phyloP scores from a whole-genome alignment of 2,329 filamentous ascomycete genomes.

The Fusarium sp. region DNA sequence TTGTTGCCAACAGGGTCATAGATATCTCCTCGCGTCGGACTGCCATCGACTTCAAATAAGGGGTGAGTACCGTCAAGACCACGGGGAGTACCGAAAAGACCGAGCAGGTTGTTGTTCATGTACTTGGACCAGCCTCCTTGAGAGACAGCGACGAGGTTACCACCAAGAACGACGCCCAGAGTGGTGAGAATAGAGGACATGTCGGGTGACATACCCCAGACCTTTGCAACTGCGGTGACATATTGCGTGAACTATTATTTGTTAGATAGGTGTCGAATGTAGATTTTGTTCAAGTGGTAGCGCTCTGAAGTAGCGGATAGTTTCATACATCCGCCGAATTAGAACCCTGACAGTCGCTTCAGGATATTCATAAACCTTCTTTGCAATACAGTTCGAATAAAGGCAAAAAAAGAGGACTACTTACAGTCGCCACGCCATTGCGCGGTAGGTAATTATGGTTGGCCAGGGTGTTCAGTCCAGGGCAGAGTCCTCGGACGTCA shows the following conservation, averaged over 20 bases:
- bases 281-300: too few relatives aligned
- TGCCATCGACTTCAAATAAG: constrained; percentile 65
- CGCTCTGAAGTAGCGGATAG: too few relatives aligned
- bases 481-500: constrained; percentile 36
- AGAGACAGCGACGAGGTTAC: constrained; percentile 46
- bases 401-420: not conserved
- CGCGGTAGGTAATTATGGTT: constrained; percentile 42
- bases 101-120: constrained; percentile 56
- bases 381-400: too few relatives aligned
- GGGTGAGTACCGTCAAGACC: constrained; percentile 65
- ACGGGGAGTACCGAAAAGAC: constrained; percentile 56
- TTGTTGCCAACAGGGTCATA: constrained; percentile 61
- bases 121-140: constrained; percentile 50
- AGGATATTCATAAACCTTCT: too few relatives aligned
- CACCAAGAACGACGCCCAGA: constrained; percentile 52
- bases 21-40: constrained; percentile 63
- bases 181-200: constrained; percentile 26
- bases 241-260: constrained; percentile 16
- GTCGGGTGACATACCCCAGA: constrained; percentile 34
- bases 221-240: constrained; percentile 29
- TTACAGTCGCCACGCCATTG: constrained; percentile 39
- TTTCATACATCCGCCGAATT: too few relatives aligned
- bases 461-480: constrained; percentile 35
- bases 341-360: too few relatives aligned
- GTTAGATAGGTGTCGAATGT: too few relatives aligned